A percentile compares a stretch with the other conserved stretches of the same genome.
These are phyloP conservation scores for Fraxinus greggii DNA, from an alignment of 305 asterid genomes.

Conservation along the genomic window DNA sequence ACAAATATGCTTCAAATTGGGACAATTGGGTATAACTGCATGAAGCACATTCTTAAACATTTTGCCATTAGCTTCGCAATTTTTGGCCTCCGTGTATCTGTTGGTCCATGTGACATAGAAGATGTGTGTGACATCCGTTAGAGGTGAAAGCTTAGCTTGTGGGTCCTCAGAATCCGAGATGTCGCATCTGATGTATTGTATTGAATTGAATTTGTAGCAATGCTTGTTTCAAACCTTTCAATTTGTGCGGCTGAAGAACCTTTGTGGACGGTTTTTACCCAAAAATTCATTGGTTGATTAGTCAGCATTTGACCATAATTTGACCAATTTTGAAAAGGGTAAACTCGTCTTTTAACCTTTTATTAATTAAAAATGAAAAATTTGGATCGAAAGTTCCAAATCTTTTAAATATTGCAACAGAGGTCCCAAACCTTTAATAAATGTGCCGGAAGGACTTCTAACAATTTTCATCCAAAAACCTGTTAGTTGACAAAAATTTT, in stretches of 20 bases:
- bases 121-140: constrained; percentile 12
- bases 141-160: constrained; percentile 6
- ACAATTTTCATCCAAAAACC: neutral
- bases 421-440: neutral
- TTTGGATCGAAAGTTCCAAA: too few relatives aligned
- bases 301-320: neutral
- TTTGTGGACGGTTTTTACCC: neutral
- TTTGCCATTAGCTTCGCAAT: constrained; percentile 2
- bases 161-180: constrained; percentile 7
- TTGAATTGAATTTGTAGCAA: neutral
- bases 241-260: neutral
- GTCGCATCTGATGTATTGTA: constrained; percentile 3
- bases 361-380: too few relatives aligned
- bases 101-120: constrained; percentile 10
- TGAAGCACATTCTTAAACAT: constrained; percentile 19
- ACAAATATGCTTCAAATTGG: constrained; percentile 5
- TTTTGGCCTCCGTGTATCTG: neutral
- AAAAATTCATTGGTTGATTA: neutral
- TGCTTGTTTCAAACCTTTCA: neutral
- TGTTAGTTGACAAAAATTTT: neutral
- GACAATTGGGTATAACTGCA: neutral
- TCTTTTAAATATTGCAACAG: neutral
- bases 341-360: neutral
- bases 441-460: neutral
- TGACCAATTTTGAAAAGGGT: neutral